These are phyloP conservation scores for Entoloma clypeatum DNA, from an alignment of 1,284 basidiomycete genomes.

Conservation along the genomic window DNA sequence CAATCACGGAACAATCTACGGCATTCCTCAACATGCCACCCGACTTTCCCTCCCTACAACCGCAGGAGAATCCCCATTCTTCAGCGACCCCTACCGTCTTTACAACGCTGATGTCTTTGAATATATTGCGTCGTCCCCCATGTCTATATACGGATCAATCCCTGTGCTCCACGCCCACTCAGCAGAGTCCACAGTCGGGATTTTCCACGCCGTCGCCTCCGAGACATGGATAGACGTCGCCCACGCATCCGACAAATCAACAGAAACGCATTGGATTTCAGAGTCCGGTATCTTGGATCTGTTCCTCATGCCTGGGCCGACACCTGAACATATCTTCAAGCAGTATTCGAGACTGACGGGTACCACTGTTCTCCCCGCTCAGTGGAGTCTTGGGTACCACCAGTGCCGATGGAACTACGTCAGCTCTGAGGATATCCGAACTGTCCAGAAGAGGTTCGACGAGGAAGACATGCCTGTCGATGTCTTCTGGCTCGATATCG, in stretches of 20 bases:
- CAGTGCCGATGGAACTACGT: conserved; percentile 99
- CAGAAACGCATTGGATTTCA: conserved; percentile 93
- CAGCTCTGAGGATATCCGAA: conserved; percentile 83
- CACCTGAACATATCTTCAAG: conserved; percentile 75
- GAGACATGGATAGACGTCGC: conserved; percentile 96
- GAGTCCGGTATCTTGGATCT: conserved; percentile 96
- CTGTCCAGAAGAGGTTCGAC: conserved; percentile 88
- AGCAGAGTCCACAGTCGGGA: conserved; percentile 77
- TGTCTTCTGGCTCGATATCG: conserved; percentile 98
- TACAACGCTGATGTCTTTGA: conserved; percentile 99
- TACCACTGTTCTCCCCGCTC: conserved; percentile 80
- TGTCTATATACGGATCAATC: conserved; percentile 90
- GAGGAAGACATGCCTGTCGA: conserved; percentile 94
- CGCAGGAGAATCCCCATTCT: conserved; percentile 64
- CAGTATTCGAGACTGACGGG: conserved; percentile 89
- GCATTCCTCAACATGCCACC: conserved; percentile 96
- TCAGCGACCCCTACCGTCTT: conserved; percentile 90
- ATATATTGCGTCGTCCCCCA: conserved; percentile 87
- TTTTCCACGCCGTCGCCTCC: conserved; percentile 89
- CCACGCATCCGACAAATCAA: conserved; percentile 59
- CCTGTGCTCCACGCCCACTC: conserved; percentile 94
- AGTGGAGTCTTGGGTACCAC: conserved; percentile 93
- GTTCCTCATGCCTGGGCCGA: conserved; percentile 90
- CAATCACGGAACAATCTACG: conserved; percentile 84
- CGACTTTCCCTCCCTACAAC: conserved; percentile 86